These are phyloP conservation scores for Cladophialophora yegresii DNA, from an alignment of 2,329 filamentous ascomycete genomes.

Conservation along the genomic window DNA sequence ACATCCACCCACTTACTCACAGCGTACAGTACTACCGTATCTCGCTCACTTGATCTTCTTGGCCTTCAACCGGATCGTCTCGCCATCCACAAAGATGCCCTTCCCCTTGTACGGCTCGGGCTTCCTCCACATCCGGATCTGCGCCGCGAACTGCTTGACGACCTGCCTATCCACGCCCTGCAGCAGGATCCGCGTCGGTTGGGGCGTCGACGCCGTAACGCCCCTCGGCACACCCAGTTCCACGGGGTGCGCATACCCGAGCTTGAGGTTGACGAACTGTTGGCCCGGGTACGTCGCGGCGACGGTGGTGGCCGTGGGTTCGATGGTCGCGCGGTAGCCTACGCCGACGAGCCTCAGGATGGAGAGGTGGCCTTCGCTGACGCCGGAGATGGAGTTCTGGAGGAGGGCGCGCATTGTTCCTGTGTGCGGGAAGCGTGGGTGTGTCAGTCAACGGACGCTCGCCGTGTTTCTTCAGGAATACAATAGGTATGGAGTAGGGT, in stretches of 20 bases:
- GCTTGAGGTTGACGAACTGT: constrained; percentile 87
- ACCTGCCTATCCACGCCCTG: constrained; percentile 85
- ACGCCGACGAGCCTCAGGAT: constrained; percentile 92
- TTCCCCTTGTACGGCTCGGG: constrained; percentile 99
- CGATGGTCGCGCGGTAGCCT: constrained; percentile 87
- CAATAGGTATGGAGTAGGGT: neutral
- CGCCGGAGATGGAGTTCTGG: constrained; percentile 86
- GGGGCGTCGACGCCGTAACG: constrained; percentile 81
- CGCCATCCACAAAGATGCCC: constrained; percentile 96
- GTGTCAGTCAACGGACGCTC: neutral
- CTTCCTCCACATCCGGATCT: constrained; percentile 81
- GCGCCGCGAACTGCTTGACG: constrained; percentile 87
- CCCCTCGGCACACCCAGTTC: constrained; percentile 82
- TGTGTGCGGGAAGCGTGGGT: constrained; percentile 44
- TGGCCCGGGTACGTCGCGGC: constrained; percentile 72
- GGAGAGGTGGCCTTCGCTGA: constrained; percentile 93
- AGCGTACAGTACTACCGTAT: neutral
- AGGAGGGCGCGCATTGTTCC: constrained; percentile 89
- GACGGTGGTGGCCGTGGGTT: constrained; percentile 67
- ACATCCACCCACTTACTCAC: neutral
- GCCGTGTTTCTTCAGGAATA: neutral
- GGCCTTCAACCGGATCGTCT: constrained; percentile 96
- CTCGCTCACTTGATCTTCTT: constrained; percentile 84
- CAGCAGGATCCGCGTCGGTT: constrained; percentile 86
- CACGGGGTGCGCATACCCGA: constrained; percentile 94